Conservation (phyloP, 495 filamentous ascomycete species). For the Parathielavia hyrcaniae region DNA sequence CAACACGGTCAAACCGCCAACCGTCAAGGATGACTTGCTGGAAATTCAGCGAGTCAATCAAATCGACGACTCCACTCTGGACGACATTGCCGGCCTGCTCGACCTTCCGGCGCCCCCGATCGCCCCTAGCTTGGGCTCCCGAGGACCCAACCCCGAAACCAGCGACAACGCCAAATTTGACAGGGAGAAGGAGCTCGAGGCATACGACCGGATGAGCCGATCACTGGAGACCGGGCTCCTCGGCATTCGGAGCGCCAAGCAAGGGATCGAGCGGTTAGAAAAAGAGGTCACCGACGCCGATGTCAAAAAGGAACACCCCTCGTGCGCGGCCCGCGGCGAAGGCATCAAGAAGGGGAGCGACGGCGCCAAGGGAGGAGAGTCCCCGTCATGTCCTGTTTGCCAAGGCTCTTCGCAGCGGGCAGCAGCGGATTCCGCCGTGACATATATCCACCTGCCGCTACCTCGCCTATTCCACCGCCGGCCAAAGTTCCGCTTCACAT, state of each 20-base stretch:
- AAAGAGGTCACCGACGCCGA: slow-evolving; percentile 47
- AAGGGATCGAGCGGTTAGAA: slow-evolving; percentile 61
- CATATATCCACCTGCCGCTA: slow-evolving; percentile 46
- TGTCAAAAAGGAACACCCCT: slow-evolving; percentile 13
- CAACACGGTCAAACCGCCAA: slow-evolving; percentile 45
- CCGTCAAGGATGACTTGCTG: slow-evolving; percentile 46
- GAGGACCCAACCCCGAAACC: slow-evolving; percentile 8
- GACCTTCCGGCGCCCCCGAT: slow-evolving; percentile 18
- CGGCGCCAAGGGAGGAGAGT: not conserved
- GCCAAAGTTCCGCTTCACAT: slow-evolving; percentile 48
- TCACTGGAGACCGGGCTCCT: slow-evolving; percentile 53
- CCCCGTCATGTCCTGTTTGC: slow-evolving; percentile 14
- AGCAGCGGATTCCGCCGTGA: slow-evolving; percentile 5
- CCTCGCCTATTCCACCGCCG: slow-evolving; percentile 53
- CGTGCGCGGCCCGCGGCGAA: slow-evolving; percentile 8
- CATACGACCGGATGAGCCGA: slow-evolving; percentile 51
- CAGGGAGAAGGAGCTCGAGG: slow-evolving; percentile 47
- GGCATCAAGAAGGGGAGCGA: not conserved
- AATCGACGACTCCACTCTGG: slow-evolving; percentile 50
- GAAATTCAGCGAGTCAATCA: slow-evolving; percentile 43
- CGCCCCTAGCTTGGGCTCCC: not conserved
- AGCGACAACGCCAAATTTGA: slow-evolving; percentile 21
- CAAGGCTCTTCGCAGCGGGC: slow-evolving; percentile 1
- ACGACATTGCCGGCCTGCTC: slow-evolving; percentile 43
- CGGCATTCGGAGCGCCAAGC: slow-evolving; percentile 60